phyloP scores from a whole-genome alignment of 192 early-diverging fungal species.

The Rhizophagus clarus region DNA sequence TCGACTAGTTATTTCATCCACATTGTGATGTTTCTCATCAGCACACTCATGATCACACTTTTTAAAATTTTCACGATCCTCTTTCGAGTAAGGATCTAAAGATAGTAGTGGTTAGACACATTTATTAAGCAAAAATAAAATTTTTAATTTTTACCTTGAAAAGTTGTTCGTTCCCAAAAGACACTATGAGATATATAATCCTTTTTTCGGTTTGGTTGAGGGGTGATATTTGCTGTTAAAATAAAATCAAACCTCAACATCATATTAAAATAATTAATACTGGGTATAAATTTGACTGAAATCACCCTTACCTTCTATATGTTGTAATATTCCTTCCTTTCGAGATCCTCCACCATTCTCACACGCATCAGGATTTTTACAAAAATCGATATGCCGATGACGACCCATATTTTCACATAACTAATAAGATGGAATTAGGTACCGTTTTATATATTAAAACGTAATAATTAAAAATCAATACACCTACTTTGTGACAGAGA shows the following conservation, averaged over 20 bases:
- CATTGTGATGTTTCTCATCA: slow-evolving; percentile 39
- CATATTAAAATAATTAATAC: too few species aligned
- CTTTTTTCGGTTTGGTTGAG: slow-evolving; percentile 33
- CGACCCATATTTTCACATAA: slow-evolving; percentile 27
- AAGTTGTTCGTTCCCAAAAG: slow-evolving; percentile 43
- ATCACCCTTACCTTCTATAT: slow-evolving; percentile 10
- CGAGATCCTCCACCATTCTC: neutral
- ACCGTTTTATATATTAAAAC: neutral
- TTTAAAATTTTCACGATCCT: slow-evolving; percentile 36
- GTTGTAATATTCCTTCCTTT: slow-evolving; percentile 27
- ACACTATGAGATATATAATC: slow-evolving; percentile 36
- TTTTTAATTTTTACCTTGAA: slow-evolving; percentile 33
- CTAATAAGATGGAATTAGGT: too few species aligned
- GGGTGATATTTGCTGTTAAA: slow-evolving; percentile 21
- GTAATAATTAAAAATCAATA: neutral
- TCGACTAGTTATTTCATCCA: neutral
- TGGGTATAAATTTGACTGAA: too few species aligned
- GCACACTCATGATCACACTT: slow-evolving; percentile 40
- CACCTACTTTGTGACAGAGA: slow-evolving; percentile 43
- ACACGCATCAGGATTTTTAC: slow-evolving; percentile 29
- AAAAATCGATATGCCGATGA: slow-evolving; percentile 43
- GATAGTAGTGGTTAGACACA: neutral
- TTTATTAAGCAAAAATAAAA: neutral
- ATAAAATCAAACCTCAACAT: neutral
- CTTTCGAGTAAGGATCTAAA: slow-evolving; percentile 38